Evolutionary conservation across 805 yeast genomes (phyloP).

Genomic region (Ogataea ganodermae): DNA sequence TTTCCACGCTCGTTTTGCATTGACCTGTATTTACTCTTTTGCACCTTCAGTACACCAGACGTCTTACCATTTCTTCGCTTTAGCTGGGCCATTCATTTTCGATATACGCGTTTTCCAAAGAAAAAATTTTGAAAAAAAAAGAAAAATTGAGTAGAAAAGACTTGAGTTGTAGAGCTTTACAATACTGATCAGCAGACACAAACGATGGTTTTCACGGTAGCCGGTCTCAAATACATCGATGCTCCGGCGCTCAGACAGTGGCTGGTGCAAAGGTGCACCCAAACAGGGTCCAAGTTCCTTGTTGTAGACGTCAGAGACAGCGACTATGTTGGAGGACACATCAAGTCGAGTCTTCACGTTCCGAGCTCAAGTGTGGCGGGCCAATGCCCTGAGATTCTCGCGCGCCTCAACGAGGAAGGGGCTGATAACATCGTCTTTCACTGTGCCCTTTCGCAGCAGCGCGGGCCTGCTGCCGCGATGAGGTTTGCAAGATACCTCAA

Average conservation of each 20-base stretch:
- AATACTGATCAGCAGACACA: background rate
- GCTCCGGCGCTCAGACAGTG: slow-evolving; percentile 48
- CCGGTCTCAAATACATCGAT: slow-evolving; percentile 49
- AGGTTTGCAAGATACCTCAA: slow-evolving; percentile 52
- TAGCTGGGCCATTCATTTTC: background rate
- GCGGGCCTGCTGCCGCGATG: slow-evolving; percentile 88
- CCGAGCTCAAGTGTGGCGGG: slow-evolving; percentile 51
- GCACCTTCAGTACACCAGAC: background rate
- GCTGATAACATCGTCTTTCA: slow-evolving; percentile 73
- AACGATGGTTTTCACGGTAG: slow-evolving; percentile 29
- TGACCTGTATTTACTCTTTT: slow-evolving; percentile 1
- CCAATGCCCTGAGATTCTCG: slow-evolving; percentile 41
- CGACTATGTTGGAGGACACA: slow-evolving; percentile 79
- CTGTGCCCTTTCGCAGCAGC: slow-evolving; percentile 85
- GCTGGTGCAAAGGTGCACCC: slow-evolving; percentile 43
- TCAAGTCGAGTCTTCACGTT: slow-evolving; percentile 53
- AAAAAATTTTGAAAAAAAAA: background rate
- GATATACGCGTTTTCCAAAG: background rate
- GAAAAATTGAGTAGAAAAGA: background rate
- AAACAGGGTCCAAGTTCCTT: slow-evolving; percentile 43
- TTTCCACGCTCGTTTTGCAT: slow-evolving; percentile 1
- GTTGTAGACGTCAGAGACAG: slow-evolving; percentile 86
- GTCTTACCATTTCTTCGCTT: background rate
- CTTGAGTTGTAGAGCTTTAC: too few relatives aligned
- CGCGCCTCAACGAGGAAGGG: slow-evolving; percentile 35